Evolutionary conservation across 2,329 filamentous ascomycete species (phyloP).

Genomic region (Neofusicoccum laricinum): DNA sequence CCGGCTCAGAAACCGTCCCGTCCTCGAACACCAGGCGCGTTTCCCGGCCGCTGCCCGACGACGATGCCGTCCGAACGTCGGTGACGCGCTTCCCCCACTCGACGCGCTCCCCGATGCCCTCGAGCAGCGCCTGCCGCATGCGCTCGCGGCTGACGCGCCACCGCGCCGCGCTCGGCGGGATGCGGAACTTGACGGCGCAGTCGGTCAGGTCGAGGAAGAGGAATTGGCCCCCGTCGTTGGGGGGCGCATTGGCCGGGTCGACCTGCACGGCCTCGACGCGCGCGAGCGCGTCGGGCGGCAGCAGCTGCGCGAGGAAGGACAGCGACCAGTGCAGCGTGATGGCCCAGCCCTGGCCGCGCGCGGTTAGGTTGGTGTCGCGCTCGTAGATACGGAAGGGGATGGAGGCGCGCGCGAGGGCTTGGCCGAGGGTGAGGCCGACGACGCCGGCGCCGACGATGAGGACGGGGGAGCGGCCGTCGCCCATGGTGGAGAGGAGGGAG

Average conservation of each 20-base stretch:
- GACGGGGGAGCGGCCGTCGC: conserved; percentile 18
- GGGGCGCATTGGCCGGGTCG: conserved; percentile 17
- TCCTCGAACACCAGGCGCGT: conserved; percentile 15
- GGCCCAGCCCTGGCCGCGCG: conserved; percentile 22
- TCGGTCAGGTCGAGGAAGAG: conserved; percentile 43
- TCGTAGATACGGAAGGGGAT: conserved; percentile 26
- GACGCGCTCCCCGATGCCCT: conserved; percentile 11
- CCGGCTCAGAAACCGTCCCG: conserved; percentile 10
- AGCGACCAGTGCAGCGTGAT: conserved; percentile 22
- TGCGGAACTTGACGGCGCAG: conserved; percentile 38
- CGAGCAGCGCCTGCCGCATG: conserved; percentile 11
- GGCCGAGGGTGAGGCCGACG: conserved; percentile 36
- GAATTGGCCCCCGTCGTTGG: conserved; percentile 36
- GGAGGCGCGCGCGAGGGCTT: conserved; percentile 26
- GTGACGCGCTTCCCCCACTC: conserved; percentile 16
- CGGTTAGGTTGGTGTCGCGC: conserved; percentile 21
- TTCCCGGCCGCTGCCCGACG: too few species aligned
- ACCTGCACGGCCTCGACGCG: conserved; percentile 18
- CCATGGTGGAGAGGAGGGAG: not conserved
- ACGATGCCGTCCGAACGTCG: not conserved
- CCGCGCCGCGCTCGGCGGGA: conserved; percentile 35
- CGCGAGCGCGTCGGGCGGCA: conserved; percentile 4
- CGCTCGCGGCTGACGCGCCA: conserved; percentile 28
- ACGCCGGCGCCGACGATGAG: conserved; percentile 34
- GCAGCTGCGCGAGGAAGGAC: conserved; percentile 13